Conservation (phyloP, 1,139 yeast species). For the Protomyces lactucae-debilis region DNA sequence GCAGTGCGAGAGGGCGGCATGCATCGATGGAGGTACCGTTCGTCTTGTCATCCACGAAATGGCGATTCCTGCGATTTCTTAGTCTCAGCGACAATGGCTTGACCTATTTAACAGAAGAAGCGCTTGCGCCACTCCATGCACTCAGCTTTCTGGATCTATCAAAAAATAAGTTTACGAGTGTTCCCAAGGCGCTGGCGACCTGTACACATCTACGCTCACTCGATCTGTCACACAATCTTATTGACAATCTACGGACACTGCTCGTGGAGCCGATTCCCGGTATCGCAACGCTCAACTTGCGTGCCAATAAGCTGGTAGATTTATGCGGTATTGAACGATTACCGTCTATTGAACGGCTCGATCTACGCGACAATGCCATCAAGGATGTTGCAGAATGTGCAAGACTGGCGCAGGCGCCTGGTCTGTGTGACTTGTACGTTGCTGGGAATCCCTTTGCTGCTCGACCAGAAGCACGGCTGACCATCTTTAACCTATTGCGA, state of each 20-base stretch:
- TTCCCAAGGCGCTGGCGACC: slow-evolving; percentile 54
- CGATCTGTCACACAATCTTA: slow-evolving; percentile 54
- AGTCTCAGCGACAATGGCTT: slow-evolving; percentile 56
- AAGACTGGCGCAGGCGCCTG: slow-evolving; percentile 34
- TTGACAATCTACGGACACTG: slow-evolving; percentile 38
- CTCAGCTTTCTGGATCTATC: slow-evolving; percentile 57
- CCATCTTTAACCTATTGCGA: slow-evolving; percentile 41
- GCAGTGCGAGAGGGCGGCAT: slow-evolving; percentile 3
- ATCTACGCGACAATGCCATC: slow-evolving; percentile 53
- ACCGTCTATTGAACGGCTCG: slow-evolving; percentile 50
- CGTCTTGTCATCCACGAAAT: slow-evolving; percentile 44
- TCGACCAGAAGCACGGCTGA: slow-evolving; percentile 34
- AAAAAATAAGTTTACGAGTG: slow-evolving; percentile 47
- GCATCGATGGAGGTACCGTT: slow-evolving; percentile 11
- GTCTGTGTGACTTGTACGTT: slow-evolving; percentile 34
- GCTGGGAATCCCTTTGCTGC: slow-evolving; percentile 35
- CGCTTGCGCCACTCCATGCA: slow-evolving; percentile 50
- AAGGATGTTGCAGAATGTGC: slow-evolving; percentile 41
- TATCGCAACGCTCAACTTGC: slow-evolving; percentile 51
- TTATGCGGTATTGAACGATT: slow-evolving; percentile 52
- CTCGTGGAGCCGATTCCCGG: slow-evolving; percentile 39
- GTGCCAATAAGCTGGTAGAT: slow-evolving; percentile 49
- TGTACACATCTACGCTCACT: slow-evolving; percentile 50
- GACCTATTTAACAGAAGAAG: slow-evolving; percentile 44
- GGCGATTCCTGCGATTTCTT: slow-evolving; percentile 55